Evolutionary conservation across 2,329 filamentous ascomycete species (phyloP), one percentile per base, ranked within the genome.

Genomic region (Fusarium clavum): DNA sequence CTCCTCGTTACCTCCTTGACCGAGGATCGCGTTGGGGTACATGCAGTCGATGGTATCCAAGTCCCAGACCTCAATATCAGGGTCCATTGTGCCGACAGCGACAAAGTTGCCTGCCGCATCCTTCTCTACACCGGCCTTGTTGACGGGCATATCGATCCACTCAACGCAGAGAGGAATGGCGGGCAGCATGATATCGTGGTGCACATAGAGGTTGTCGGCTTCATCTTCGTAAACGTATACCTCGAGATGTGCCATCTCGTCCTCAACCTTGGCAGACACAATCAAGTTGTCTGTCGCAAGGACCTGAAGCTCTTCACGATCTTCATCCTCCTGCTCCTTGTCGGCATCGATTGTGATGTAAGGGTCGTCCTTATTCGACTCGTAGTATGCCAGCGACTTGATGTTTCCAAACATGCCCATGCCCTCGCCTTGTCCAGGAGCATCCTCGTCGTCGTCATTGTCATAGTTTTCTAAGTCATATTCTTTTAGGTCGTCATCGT

Each of bases 171-270:
- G 89, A 13, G 96, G 96, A 77, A 99, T 97, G 25, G 95, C 95
- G 32, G 96, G 96, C 59, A 99, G 88, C 95, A 99, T 98, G 75
- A 99, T 97, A 81, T 99, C 96, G 87, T 99, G 96, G 83, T 99
- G 96, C 25, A 99, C 95, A 80, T 99, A 99, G 66, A 99, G 90
- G 79, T 99, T 99, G 82, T 98, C 96, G 46, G 91, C 92, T 67
- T 90, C 90, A 75, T 98, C 96, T 81, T 99, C 96, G 82, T 98
- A 99, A 29, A 99, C 94, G 77, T 98, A 98, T 22, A 98, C 92
- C 80, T 99, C 96, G 27, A 99, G 86, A 81, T 98, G 95, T 20
- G 96, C 95, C 66, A 99, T 91, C 79, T 99, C 96, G 75, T 99
- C 96, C 81, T 99, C 96, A 54, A 98, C 91, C 83, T 97, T 95